Evolutionary conservation across 2,329 filamentous ascomycete species (phyloP), one percentile per base, ranked within the genome.

Genomic region (Clonostachys byssicola): DNA sequence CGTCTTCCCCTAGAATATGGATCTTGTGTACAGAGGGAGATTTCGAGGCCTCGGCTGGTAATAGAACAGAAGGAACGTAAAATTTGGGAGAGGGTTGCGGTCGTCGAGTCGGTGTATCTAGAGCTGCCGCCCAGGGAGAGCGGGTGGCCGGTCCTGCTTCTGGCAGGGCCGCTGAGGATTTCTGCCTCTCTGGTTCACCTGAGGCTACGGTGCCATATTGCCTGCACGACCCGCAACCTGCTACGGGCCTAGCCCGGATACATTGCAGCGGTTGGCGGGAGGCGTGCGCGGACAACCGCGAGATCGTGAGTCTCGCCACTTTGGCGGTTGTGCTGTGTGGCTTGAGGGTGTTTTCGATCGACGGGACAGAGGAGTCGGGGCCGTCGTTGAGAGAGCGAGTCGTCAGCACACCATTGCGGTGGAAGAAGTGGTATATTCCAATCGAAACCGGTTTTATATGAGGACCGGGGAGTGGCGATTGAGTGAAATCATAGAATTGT

Each of bases 241-340:
- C 59, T 16, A 47, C 52, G 38, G 53, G 47, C 60, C 63, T 71
- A 75, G 65, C 61, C 66, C 47, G 63, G 41, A 54, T 58, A 56
- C 74, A 77, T 75, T 44, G 48, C 48, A 60, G 50, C 41, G 52
- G 52, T 58, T 48, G 63, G 51, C 58, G 57, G 47, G 63, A 57
- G 70, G 71, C 69, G 61, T 66, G 65, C 61, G 70, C 67, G 60
- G 65, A 62, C 56, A 68, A 62, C 66, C 73, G 71, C 63, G 65
- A 61, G 55, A 67, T 63, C 55, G 65, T 66, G 49, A 62, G 48
- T 51, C 54, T 54, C 54, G 65, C 65, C 66, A 68, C 56, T 51
- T 62, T 66, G 58, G 52, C 50, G 56, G 50, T 42, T 51, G 52
- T 30, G 23, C 10, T 9, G 23, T 30, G 8, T 30, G 23, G 8